Percentiles rank a stretch among this genome's conserved stretches.
Conservation (phyloP, 2,329 filamentous ascomycete species). For the Nemania diffusa region DNA sequence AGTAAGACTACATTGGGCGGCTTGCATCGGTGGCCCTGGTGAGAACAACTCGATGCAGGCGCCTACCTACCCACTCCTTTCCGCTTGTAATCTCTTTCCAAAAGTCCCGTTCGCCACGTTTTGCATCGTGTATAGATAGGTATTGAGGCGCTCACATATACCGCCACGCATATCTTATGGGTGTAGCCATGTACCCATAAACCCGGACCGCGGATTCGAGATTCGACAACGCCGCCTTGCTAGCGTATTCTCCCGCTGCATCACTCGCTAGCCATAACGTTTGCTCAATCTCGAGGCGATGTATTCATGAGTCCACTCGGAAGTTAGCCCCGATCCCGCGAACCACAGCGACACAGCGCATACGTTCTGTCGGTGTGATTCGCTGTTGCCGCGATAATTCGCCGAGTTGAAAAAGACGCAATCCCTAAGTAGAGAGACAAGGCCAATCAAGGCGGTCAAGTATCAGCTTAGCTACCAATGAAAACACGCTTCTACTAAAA, state of each 20-base stretch:
- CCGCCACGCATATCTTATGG: background rate
- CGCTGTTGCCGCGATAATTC: background rate
- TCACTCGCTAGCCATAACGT: background rate
- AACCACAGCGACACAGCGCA: background rate
- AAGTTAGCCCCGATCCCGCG: background rate
- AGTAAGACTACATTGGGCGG: background rate
- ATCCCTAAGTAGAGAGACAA: background rate
- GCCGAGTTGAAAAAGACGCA: background rate
- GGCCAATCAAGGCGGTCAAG: background rate
- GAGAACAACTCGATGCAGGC: background rate
- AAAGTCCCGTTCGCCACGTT: background rate
- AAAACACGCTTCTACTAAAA: background rate
- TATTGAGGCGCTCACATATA: background rate
- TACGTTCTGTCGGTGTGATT: background rate
- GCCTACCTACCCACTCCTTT: background rate
- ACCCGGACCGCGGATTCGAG: background rate
- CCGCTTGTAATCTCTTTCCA: background rate
- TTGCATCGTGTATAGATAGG: background rate
- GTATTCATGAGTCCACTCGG: background rate
- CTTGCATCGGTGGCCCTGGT: slow-evolving; percentile 8
- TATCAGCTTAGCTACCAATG: background rate
- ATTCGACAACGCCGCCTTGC: background rate
- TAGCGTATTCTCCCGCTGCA: background rate
- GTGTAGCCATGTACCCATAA: background rate
- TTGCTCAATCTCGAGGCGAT: background rate